A percentile compares a stretch with the other conserved stretches of the same genome.
Conservation (phyloP, 768 basidiomycete genomes). For the Boletus edulis region DNA sequence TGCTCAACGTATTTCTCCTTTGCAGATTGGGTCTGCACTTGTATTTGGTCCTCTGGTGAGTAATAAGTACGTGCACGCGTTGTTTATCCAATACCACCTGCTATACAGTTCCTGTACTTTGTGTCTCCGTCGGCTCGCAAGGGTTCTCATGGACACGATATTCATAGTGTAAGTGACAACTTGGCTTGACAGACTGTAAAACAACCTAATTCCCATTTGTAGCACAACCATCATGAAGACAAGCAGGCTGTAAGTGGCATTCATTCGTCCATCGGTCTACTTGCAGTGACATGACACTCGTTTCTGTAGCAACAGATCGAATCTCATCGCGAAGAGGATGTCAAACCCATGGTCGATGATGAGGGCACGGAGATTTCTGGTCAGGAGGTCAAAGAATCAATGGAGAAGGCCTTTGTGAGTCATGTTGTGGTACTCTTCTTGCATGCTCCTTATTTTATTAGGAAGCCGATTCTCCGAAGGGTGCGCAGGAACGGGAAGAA, state of each 20-base stretch:
- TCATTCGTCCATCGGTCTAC: background rate
- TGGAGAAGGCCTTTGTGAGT: slow-evolving; percentile 26
- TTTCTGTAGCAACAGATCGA: slow-evolving; percentile 19
- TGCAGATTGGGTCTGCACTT: slow-evolving; percentile 31
- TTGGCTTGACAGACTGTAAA: background rate
- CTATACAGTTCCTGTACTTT: slow-evolving; percentile 29
- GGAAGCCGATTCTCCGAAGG: slow-evolving; percentile 32
- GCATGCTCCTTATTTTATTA: slow-evolving; percentile 11
- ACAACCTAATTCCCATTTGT: slow-evolving; percentile 12
- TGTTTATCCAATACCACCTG: background rate
- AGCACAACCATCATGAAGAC: slow-evolving; percentile 16
- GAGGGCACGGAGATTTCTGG: slow-evolving; percentile 29
- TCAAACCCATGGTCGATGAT: slow-evolving; percentile 24
- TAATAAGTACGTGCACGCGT: background rate
- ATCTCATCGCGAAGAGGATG: slow-evolving; percentile 3
- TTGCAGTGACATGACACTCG: background rate
- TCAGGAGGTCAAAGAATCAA: slow-evolving; percentile 32
- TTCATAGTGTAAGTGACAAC: slow-evolving; percentile 20
- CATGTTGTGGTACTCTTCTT: background rate
- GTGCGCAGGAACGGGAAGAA: slow-evolving; percentile 29
- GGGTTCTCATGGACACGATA: slow-evolving; percentile 18
- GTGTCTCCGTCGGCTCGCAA: slow-evolving; percentile 30
- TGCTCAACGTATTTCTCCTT: background rate
- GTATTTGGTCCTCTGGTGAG: slow-evolving; percentile 33
- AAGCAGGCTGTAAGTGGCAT: slow-evolving; percentile 16